These are phyloP conservation scores for Boletus pseudo-olivaceus DNA, from an alignment of 768 basidiomycete species.

Conservation along the genomic window DNA sequence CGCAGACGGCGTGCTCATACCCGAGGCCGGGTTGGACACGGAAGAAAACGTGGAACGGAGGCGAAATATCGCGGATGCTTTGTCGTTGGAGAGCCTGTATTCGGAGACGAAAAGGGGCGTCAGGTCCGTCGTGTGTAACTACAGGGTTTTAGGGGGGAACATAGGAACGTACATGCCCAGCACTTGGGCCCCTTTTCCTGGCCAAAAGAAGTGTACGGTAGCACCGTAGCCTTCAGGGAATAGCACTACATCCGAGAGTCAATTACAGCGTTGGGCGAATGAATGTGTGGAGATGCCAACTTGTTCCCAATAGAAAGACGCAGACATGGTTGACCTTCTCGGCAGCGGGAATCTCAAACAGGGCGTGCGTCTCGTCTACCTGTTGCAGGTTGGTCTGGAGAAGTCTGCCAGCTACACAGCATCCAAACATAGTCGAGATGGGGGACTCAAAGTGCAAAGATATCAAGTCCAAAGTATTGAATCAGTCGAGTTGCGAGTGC, in stretches of 20 bases:
- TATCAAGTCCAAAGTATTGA: not conserved
- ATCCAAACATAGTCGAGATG: conserved; percentile 61
- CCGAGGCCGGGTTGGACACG: conserved; percentile 27
- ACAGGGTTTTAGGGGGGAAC: not conserved
- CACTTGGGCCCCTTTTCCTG: conserved; percentile 81
- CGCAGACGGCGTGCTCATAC: conserved; percentile 31
- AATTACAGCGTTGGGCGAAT: not conserved
- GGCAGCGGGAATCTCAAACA: conserved; percentile 70
- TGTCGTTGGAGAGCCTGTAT: conserved; percentile 80
- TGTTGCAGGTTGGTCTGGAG: conserved; percentile 79
- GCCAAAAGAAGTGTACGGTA: conserved; percentile 83
- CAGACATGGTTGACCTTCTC: conserved; percentile 80
- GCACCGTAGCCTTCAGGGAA: conserved; percentile 85
- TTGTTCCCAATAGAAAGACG: conserved; percentile 77
- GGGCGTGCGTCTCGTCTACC: conserved; percentile 79
- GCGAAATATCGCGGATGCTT: conserved; percentile 87
- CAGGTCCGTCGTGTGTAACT: not conserved
- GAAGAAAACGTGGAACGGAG: conserved; percentile 62
- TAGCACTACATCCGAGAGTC: conserved; percentile 43
- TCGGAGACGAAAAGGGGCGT: not conserved
- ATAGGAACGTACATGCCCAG: conserved; percentile 66
- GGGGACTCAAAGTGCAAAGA: not conserved
- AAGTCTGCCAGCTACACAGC: conserved; percentile 72
- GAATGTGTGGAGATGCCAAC: conserved; percentile 36
- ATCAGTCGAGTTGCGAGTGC: not conserved